Percentiles rank a stretch among this genome's conserved stretches.
Evolutionary conservation across 495 filamentous ascomycete genomes (phyloP).

Genomic region (Talaromyces liani): DNA sequence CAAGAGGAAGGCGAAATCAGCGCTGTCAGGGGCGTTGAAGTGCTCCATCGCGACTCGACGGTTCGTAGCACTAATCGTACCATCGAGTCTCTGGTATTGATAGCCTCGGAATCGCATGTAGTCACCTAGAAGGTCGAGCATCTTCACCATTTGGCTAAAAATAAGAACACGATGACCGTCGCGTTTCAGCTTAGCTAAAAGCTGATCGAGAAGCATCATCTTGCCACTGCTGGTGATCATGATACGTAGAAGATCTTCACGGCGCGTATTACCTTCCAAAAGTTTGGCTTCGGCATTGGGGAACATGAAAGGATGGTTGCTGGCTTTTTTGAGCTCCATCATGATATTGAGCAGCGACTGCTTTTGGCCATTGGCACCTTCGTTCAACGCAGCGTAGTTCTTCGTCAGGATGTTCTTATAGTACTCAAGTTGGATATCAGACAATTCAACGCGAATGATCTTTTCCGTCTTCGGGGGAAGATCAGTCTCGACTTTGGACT

Average conservation of each 20-base stretch:
- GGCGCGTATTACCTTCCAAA: conserved; percentile 62
- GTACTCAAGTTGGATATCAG: conserved; percentile 92
- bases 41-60: conserved; percentile 92
- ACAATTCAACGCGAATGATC: conserved; percentile 94
- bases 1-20: conserved; percentile 92
- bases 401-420: conserved; percentile 98
- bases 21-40: conserved; percentile 89
- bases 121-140: conserved; percentile 91
- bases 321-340: conserved; percentile 99
- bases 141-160: conserved; percentile 99
- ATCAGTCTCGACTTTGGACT: conserved; percentile 93
- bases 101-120: conserved; percentile 87
- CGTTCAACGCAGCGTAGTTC: conserved; percentile 91
- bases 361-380: conserved; percentile 80
- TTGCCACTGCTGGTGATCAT: conserved; percentile 96
- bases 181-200: conserved; percentile 81
- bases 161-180: conserved; percentile 95
- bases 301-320: conserved; percentile 98
- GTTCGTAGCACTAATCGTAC: conserved; percentile 79
- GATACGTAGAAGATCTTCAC: conserved; percentile 81
- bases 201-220: conserved; percentile 95
- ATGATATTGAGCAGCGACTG: conserved; percentile 97
- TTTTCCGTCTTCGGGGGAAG: conserved; percentile 95
- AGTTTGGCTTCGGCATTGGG: conserved; percentile 85
- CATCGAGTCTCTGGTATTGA: conserved; percentile 88